phyloP scores from a whole-genome alignment of 345 rosid genomes.

The Eutrema japonicum region DNA sequence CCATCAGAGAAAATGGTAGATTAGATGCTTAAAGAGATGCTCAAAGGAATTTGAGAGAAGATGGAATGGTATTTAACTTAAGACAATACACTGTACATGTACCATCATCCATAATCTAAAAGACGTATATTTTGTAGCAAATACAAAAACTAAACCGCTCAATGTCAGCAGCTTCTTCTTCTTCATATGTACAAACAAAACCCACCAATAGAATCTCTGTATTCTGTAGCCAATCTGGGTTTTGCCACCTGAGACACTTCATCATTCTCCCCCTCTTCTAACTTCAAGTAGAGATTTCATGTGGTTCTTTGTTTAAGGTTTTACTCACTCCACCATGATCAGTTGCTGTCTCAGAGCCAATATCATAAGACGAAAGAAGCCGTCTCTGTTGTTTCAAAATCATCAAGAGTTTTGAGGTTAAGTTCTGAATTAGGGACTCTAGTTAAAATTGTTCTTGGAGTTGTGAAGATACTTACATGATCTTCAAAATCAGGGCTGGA shows the following conservation, averaged over 20 bases:
- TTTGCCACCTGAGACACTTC: conserved; percentile 12
- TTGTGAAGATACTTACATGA: conserved; percentile 62
- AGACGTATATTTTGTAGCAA: conserved; percentile 7
- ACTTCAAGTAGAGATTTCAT: conserved; percentile 50
- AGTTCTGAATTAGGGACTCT: background rate
- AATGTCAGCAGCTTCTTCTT: conserved; percentile 25
- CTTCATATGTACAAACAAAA: conserved; percentile 43
- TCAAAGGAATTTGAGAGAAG: background rate
- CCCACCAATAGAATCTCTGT: conserved; percentile 14
- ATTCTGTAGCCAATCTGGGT: conserved; percentile 23
- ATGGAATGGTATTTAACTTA: conserved; percentile 19
- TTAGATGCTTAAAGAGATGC: conserved; percentile 17
- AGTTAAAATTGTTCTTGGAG: background rate
- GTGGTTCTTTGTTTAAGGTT: conserved; percentile 37
- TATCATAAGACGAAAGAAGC: conserved; percentile 75
- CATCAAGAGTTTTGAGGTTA: conserved; percentile 17
- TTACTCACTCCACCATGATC: conserved; percentile 42
- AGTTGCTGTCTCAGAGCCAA: conserved; percentile 47
- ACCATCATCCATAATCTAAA: conserved; percentile 16
- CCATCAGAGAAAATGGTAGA: conserved; percentile 13
- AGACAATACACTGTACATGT: conserved; percentile 32
- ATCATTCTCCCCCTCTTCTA: background rate
- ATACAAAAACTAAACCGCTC: background rate
- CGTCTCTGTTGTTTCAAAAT: conserved; percentile 61
- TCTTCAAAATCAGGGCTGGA: conserved; percentile 89